Conservation (phyloP, 495 filamentous ascomycete genomes). For the Astrocystis sublimbata region DNA sequence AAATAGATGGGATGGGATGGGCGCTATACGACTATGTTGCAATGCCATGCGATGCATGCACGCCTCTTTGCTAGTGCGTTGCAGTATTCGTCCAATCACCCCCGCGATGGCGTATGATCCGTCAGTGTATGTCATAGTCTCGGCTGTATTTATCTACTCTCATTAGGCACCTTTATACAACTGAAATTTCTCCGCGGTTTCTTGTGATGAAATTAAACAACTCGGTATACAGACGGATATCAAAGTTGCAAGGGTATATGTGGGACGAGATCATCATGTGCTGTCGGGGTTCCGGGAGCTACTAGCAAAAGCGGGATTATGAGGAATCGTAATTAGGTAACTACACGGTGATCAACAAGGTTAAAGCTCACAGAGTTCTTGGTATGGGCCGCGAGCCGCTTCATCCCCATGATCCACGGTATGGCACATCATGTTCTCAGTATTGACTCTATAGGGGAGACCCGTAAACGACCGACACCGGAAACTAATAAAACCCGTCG, state of each 20-base stretch:
- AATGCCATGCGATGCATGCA: too few species aligned
- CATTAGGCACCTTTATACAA: neutral
- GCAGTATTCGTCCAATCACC: too few species aligned
- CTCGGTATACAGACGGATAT: neutral
- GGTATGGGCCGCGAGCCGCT: neutral
- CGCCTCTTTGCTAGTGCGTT: too few species aligned
- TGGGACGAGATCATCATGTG: neutral
- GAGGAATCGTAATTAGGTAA: neutral
- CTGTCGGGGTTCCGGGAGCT: neutral
- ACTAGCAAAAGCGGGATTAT: neutral
- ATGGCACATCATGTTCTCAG: neutral
- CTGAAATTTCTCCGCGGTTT: constrained; percentile 1
- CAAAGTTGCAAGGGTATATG: neutral
- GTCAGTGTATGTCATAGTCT: too few species aligned
- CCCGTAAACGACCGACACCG: neutral
- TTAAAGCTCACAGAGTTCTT: neutral
- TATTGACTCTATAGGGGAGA: neutral
- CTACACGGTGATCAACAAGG: neutral
- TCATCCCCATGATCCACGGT: neutral
- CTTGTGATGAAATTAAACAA: neutral
- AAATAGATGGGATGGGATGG: too few species aligned
- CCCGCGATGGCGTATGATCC: too few species aligned
- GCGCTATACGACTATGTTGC: too few species aligned
- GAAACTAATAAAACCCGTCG: too few species aligned
- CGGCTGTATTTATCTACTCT: too few species aligned